Evolutionary conservation across 2,329 filamentous ascomycete species (phyloP), one percentile per base, ranked within the genome.

Genomic region (Septoria petroselini): DNA sequence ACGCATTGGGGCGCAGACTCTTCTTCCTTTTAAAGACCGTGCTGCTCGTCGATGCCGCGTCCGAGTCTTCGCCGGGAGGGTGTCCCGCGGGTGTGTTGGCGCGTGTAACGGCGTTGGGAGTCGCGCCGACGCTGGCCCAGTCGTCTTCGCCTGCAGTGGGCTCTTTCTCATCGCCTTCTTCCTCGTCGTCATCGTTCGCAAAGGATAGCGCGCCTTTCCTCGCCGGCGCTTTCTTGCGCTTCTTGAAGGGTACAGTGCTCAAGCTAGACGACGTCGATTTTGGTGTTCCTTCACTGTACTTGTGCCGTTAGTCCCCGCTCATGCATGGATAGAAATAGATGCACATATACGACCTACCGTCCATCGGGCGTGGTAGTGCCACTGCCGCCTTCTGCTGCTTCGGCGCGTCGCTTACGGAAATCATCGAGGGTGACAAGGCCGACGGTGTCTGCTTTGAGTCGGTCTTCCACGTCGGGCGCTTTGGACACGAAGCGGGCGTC

Each of bases 401-500:
- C 89, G 61, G 90, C 91, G 70, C 91, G 88, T 52, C 93, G 84
- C 73, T 98, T 97, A 70, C 91, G 89, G 70, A 95, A 97, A 67
- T 97, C 93, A 58, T 88, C 89, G 35, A 96, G 83, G 50, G 88
- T 82, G 45, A 97, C 91, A 2, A 98, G 83, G 33, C 93, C 93
- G 58, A 96, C 90, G 0, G 89, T 95, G 64, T 89, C 84, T 46
- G 83, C 88, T 53, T 91, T 91, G 40, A 95, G 78, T 11, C 89
- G 77, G 65, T 95, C 85, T 68, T 91, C 82, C 1, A 88, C 86
- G 1, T 86, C 86, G 59, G 85, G 78, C 56, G 83, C 84, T 65
- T 91, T 86, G 34, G 84, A 77, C 1, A 84, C 84, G 70, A 95
- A 95, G 54, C 85, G 82, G 5, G 18, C 37, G 14, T 52, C 38